Percentiles rank a stretch among this genome's conserved stretches.
These are phyloP conservation scores for Myriosclerotinia curreyana DNA, from an alignment of 2,329 filamentous ascomycete species.

Conservation along the genomic window DNA sequence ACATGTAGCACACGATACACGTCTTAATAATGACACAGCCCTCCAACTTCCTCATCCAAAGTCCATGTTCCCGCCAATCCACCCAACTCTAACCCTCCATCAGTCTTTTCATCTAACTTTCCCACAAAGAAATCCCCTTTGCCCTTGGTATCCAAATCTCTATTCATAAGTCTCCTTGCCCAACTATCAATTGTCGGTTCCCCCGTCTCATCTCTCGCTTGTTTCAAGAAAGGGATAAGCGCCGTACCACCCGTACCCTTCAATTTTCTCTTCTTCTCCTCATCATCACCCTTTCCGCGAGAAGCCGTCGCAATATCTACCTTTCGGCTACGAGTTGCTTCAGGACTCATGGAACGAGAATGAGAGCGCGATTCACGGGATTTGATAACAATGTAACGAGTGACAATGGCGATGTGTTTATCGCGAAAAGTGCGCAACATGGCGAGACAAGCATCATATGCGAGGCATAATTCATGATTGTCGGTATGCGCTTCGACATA, in stretches of 20 bases:
- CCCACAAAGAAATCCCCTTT: constrained; percentile 57
- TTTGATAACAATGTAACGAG: constrained; percentile 90
- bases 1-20: not conserved
- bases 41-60: constrained; percentile 76
- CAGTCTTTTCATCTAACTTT: constrained; percentile 46
- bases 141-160: constrained; percentile 39
- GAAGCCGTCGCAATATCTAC: constrained; percentile 63
- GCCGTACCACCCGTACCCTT: constrained; percentile 92
- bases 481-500: constrained; percentile 65
- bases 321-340: constrained; percentile 51
- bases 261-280: constrained; percentile 52
- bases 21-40: constrained; percentile 41
- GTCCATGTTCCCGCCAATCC: constrained; percentile 84
- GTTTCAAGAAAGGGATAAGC: constrained; percentile 92
- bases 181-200: constrained; percentile 77
- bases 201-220: constrained; percentile 92
- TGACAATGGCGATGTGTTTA: constrained; percentile 95
- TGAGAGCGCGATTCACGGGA: constrained; percentile 70
- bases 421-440: constrained; percentile 64
- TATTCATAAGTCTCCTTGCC: constrained; percentile 47
- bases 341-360: constrained; percentile 51
- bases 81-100: constrained; percentile 47
- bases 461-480: constrained; percentile 67
- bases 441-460: constrained; percentile 86
- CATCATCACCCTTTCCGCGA: constrained; percentile 43